These are phyloP conservation scores for Peronospora farinosa DNA, from an alignment of 352 stramenopile genomes.

Conservation along the genomic window DNA sequence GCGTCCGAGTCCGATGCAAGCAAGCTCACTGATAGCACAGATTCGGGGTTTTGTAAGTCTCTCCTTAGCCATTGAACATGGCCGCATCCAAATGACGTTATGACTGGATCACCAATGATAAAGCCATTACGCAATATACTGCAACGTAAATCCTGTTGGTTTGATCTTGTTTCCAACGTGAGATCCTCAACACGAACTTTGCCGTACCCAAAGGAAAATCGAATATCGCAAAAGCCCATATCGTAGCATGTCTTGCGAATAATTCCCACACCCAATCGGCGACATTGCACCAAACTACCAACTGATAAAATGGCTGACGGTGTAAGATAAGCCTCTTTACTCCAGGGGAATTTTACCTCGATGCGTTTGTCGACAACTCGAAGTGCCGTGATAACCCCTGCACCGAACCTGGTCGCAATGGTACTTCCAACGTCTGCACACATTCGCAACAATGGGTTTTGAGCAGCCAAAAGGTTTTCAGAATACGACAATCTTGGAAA, in stretches of 20 bases:
- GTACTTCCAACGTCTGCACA: constrained; percentile 50
- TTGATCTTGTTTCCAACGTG: constrained; percentile 34
- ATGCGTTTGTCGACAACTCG: constrained; percentile 45
- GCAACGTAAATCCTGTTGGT: constrained; percentile 18
- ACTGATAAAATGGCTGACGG: constrained; percentile 41
- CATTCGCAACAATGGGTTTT: neutral
- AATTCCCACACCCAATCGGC: constrained; percentile 50
- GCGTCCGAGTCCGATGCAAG: constrained; percentile 13
- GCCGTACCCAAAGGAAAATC: constrained; percentile 58
- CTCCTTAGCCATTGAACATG: constrained; percentile 33
- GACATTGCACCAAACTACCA: constrained; percentile 46
- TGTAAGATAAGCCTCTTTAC: constrained; percentile 44
- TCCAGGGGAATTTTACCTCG: constrained; percentile 72
- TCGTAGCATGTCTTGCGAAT: constrained; percentile 58
- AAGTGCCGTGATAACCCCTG: constrained; percentile 58
- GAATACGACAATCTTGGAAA: too few species aligned
- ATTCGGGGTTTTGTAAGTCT: constrained; percentile 3
- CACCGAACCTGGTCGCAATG: constrained; percentile 54
- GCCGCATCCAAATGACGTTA: constrained; percentile 63
- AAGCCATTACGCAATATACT: constrained; percentile 26
- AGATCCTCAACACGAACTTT: constrained; percentile 54
- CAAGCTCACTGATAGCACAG: constrained; percentile 21
- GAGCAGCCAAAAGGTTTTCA: too few species aligned
- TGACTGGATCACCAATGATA: constrained; percentile 49
- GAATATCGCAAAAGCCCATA: constrained; percentile 48